Evolutionary conservation across 768 basidiomycete genomes (phyloP), one percentile per base, ranked within the genome.

Genomic region (Royoungia palumana): DNA sequence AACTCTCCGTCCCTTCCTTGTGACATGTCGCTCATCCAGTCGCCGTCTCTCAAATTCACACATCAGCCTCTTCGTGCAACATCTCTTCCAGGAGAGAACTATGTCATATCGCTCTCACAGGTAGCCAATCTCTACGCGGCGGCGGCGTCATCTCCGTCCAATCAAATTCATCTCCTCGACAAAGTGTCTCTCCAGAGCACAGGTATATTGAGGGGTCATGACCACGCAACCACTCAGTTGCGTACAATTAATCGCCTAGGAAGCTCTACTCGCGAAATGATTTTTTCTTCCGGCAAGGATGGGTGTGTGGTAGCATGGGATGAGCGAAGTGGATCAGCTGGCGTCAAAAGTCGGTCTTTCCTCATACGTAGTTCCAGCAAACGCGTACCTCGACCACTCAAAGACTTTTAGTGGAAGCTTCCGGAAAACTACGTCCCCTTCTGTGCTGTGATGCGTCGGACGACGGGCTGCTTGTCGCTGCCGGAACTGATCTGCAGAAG

Each of bases 241-340:
- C 71, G 75, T 44, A 65, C 77, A 0, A 68, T 77, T 0, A 56
- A 69, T 17, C 62, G 66, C 14, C 60, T 83, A 3, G 73, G 72
- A 1, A 74, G 74, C 2, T 59, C 70, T 1, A 56, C 68, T 32
- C 70, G 72, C 11, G 71, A 71, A 24, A 72, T 69, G 32, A 70
- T 90, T 6, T 59, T 88, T 16, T 83, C 86, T 2, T 81, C 80
- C 11, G 86, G 89, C 2, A 80, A 76, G 55, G 87, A 90, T 54
- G 87, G 87, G 2, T 72, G 74, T 44, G 78, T 92, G 46, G 80
- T 78, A 50, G 74, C 81, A 25, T 92, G 89, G 89, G 89, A 92
- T 63, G 78, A 80, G 46, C 78, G 89, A 48, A 71, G 78, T 30
- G 62, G 70, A 25, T 27, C 76, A 6, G 69, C 74, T 41, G 68